Percentiles rank a stretch among this genome's conserved stretches.
Evolutionary conservation across 306 rosid genomes (phyloP).

Genomic region (Delonix regia): DNA sequence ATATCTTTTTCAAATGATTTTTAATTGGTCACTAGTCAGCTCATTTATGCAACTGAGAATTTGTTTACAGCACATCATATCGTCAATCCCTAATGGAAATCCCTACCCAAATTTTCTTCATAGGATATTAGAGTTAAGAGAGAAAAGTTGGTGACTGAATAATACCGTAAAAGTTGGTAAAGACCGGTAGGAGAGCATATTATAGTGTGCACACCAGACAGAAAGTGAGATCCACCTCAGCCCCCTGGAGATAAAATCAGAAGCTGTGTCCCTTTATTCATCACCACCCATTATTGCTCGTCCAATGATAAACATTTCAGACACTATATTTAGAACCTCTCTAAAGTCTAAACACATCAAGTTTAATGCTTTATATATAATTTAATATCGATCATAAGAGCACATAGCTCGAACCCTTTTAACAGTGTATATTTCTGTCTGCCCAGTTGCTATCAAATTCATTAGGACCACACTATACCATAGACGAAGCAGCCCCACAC

Average conservation of each 20-base stretch:
- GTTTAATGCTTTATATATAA: not conserved
- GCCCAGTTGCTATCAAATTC: constrained; percentile 1
- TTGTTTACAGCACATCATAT: not conserved
- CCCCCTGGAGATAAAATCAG: constrained; percentile 15
- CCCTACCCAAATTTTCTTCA: not conserved
- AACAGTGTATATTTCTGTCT: not conserved
- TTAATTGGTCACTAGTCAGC: too few species aligned
- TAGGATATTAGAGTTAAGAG: not conserved
- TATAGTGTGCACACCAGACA: constrained; percentile 43
- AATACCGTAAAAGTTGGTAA: constrained; percentile 10
- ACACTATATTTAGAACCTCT: not conserved
- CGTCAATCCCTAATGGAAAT: too few species aligned
- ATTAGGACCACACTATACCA: constrained; percentile 14
- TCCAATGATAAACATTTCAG: constrained; percentile 19
- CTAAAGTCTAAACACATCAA: not conserved
- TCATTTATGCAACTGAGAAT: not conserved
- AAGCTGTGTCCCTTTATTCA: constrained; percentile 29
- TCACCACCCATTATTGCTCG: constrained; percentile 28
- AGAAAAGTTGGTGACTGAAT: not conserved
- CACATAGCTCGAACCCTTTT: not conserved
- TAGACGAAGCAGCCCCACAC: not conserved
- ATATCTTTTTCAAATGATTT: too few species aligned
- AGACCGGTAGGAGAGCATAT: constrained; percentile 20
- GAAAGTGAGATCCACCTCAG: constrained; percentile 46
- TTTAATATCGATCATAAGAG: not conserved